Evolutionary conservation across 345 rosid species (phyloP).

Genomic region (Anastatica hierochuntica): DNA sequence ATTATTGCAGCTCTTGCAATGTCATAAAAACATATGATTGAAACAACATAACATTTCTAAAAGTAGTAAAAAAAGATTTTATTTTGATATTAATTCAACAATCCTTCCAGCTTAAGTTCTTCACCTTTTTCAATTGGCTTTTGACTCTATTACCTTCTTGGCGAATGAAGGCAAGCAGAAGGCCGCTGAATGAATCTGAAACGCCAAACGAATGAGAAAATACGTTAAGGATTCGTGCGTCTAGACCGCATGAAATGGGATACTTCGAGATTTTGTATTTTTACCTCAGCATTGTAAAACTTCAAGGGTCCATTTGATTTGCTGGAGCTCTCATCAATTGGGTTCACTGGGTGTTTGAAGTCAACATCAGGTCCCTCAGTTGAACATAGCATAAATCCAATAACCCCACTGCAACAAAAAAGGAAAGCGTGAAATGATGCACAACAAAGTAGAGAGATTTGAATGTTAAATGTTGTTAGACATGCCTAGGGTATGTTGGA

Average conservation of each 20-base stretch:
- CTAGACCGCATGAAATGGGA: too few relatives aligned
- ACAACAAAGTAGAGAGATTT: neutral
- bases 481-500: neutral
- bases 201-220: neutral
- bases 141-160: neutral
- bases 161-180: neutral
- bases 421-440: neutral
- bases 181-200: neutral
- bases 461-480: neutral
- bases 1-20: conserved; percentile 2
- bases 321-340: neutral
- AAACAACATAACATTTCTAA: conserved; percentile 16
- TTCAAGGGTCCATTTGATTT: neutral
- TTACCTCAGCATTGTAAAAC: neutral
- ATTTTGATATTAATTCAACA: conserved; percentile 9
- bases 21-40: conserved; percentile 8
- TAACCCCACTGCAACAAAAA: neutral
- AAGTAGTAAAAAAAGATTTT: conserved; percentile 7
- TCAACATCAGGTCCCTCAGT: neutral
- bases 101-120: neutral
- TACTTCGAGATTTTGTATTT: too few relatives aligned
- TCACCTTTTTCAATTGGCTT: neutral
- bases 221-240: too few relatives aligned
- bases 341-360: neutral
- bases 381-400: neutral